A percentile compares a stretch with the other conserved stretches of the same genome.
phyloP scores from a whole-genome alignment of 2,329 filamentous ascomycete species.

The Byssoonygena ceratinophila region DNA sequence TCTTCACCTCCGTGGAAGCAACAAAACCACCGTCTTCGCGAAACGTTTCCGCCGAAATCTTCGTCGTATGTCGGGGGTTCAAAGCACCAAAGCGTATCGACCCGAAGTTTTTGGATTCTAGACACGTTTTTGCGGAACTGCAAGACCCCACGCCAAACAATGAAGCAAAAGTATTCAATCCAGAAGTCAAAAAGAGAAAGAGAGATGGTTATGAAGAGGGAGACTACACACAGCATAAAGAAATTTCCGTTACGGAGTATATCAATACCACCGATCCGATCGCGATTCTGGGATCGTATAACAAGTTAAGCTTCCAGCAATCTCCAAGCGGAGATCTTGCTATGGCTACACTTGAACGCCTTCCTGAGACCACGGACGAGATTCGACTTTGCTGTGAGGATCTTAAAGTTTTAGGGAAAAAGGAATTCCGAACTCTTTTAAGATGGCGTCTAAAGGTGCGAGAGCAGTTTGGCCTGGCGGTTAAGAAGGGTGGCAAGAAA shows the following conservation, averaged over 20 bases:
- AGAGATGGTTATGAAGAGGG: constrained; percentile 96
- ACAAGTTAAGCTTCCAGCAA: constrained; percentile 74
- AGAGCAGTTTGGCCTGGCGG: constrained; percentile 77
- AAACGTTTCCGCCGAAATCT: constrained; percentile 96
- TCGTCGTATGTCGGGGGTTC: constrained; percentile 90
- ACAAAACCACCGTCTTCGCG: constrained; percentile 93
- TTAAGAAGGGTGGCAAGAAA: constrained; percentile 52
- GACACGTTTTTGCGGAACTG: constrained; percentile 86
- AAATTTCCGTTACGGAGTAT: constrained; percentile 79
- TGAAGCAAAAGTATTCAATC: constrained; percentile 96
- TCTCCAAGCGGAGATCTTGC: constrained; percentile 73
- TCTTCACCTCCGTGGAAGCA: constrained; percentile 90
- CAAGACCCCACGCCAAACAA: constrained; percentile 78
- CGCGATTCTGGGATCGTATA: constrained; percentile 74
- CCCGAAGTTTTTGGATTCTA: constrained; percentile 80
- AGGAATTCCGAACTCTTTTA: constrained; percentile 83
- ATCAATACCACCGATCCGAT: constrained; percentile 91
- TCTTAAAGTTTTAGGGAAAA: constrained; percentile 80
- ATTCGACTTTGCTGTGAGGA: constrained; percentile 69
- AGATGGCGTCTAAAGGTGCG: constrained; percentile 83
- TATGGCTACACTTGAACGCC: constrained; percentile 69
- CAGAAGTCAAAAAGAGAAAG: constrained; percentile 94
- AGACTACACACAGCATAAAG: constrained; percentile 85
- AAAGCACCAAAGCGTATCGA: constrained; percentile 92
- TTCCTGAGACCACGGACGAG: constrained; percentile 78